Evolutionary conservation across 306 rosid genomes (phyloP), one percentile per base, ranked within the genome.

Genomic region (Luffa aegyptiaca): DNA sequence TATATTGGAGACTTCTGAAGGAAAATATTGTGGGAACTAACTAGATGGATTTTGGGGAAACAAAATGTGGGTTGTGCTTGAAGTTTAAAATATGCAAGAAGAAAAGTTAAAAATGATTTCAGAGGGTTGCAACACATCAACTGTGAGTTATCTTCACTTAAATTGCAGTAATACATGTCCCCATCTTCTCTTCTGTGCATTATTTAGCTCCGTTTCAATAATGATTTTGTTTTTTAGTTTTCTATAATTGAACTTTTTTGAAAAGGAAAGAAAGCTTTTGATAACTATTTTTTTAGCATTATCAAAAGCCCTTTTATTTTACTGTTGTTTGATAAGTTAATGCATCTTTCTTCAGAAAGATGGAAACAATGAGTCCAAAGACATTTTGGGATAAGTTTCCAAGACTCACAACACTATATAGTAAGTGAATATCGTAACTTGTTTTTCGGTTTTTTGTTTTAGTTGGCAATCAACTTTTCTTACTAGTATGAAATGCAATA

Each of bases 51-150:
- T 42, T 77, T 78, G 59, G 74, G 78, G 64, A 35, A 13, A 41
- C 79, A 88, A 89, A 86, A 69, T 84, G 86, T 84, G 89, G 85
- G 74, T 58, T 31, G 82, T 84, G 73, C 91, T 89, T 55, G 91
- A 88, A 75, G 80, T 81, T 36, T 55, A 86, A 81, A 80, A 42
- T 70, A 70, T 81, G 69, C 79, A 88, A 4, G 81, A 79, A 31
- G 86, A 81, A 69, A 81, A 57, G 52, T 80, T n/a, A 31, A 81
- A 81, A 65, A 73, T 79, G 71, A 83, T 76, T 37, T 82, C 86
- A 56, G 84, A 82, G 61, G 86, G 85, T 59, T 88, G 91, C 79
- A 82, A 81, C 77, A 52, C 83, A 57, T 75, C 83, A 44, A 21
- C 1, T 61, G 91, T 88, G 78, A 86, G 91, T 81, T 48, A 35